Base-by-base conservation (phyloP, 2,329 filamentous ascomycete genomes). In the Fusarium nodosum region DNA sequence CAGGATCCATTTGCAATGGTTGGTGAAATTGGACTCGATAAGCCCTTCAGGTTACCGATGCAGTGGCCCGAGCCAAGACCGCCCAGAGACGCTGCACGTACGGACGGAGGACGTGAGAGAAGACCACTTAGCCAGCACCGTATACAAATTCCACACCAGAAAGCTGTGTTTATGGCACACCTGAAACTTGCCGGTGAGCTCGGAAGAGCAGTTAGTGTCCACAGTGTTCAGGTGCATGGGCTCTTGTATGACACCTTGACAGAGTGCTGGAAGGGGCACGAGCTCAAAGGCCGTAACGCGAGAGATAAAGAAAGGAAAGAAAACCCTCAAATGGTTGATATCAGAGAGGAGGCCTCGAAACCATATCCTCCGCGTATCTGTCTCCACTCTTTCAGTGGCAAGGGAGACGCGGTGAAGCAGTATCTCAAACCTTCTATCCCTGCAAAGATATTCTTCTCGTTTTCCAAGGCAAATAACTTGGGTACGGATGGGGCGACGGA, bases 371-470 rank as follows among this genome's bases (percentile, higher is more conserved):
- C 93, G 1, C 84, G 93, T 6, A 90, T 97, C 72, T 97, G 94
- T 75, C 86, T 97, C 62, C 94, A 97, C 77, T 97, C 94, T 0
- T 97, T 93, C 77, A 95, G 92, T 28, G 94, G 93, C 0, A 87
- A 91, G 4, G 83, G 88, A 7, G 90, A 95, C 39, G 86, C 90
- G 7, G 81, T 97, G 20, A 91, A 87, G 66, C 93, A 93, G 76
- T 97, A 97, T 72, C 81, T 92, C 26, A 86, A 91, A 55, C 86
- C 88, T 2, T 84, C 86, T 0, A 88, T 95, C 7, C 94, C 94
- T 0, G 88, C 89, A 0, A 84, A 88, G 20, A 85, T 97, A 15
- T 97, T 89, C 79, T 95, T 97, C 71, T 97, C 93, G 0, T 97
- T 97, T 75, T 97, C 93, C 1, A 86, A 85, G 1, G 88, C 88